Evolutionary conservation across 805 yeast genomes (phyloP), one percentile per base, ranked within the genome.

Genomic region (Ogataea pini): DNA sequence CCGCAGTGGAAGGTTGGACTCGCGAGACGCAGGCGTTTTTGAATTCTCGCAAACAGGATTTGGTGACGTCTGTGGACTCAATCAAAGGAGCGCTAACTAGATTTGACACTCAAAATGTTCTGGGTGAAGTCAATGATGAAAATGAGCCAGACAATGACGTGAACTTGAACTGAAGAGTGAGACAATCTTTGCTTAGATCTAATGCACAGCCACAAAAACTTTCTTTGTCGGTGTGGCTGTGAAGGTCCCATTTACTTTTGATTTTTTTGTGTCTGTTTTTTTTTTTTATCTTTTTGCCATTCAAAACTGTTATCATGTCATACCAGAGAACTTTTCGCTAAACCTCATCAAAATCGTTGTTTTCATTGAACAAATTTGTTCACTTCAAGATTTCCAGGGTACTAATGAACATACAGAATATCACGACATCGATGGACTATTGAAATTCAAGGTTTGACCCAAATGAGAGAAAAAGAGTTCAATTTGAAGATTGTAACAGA

Each of bases 401-500:
- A 8, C 34, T 31, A 7, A 31, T 31, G 34, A 14, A 14, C 34
- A 31, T 16, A 14, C 34, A 31, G 16, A 16, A n/a, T n/a, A n/a
- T 8, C 17, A 16, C 8, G 12, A 12, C 3, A 3, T 18, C 24
- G 17, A 34, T 34, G 37, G 4, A 34, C 24, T 19, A n/a, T 12
- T 34, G 24, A 34, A 10, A 39, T 25, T 17, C 18, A 14, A 31
- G n/a, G 13, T n/a, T 39, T 7, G 37, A 14, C 14, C 24, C 25
- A 17, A 10, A 25, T 39, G 25, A 25, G 17, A 25, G 31, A 25
- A 46, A 51, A 50, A 49, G 57, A 51, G 44, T 50, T 70, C 67
- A 65, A 69, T 4, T 63, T 80, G 47, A 73, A 72, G 48, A 54
- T 80, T 40, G 69, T 72, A 9, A 76, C 80, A 1, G 86, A 82